phyloP scores from a whole-genome alignment of 2,329 filamentous ascomycete genomes.

The Cladosporium sp. region DNA sequence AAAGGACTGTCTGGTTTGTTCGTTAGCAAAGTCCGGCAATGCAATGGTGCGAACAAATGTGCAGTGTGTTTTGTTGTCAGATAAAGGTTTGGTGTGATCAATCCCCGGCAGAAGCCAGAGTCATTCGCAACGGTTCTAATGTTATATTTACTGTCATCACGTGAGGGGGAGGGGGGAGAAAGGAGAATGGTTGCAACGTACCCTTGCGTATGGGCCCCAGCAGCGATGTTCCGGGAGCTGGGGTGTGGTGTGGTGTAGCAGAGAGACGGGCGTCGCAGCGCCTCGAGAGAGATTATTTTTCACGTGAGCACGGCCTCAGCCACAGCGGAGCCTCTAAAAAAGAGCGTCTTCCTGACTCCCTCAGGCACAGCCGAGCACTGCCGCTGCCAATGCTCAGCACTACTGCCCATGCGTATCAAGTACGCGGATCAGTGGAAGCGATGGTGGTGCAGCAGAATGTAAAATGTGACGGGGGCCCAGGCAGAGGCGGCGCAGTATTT shows the following conservation, averaged over 20 bases:
- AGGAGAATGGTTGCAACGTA: background rate
- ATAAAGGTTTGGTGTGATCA: slow-evolving; percentile 45
- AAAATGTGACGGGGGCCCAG: too few species aligned
- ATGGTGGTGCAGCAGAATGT: too few species aligned
- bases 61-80: slow-evolving; percentile 49
- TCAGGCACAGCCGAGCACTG: background rate
- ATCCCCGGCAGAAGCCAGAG: slow-evolving; percentile 43
- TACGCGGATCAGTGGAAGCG: too few species aligned
- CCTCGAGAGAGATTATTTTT: background rate
- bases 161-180: background rate
- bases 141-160: slow-evolving; percentile 15
- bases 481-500: too few species aligned
- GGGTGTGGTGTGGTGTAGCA: slow-evolving; percentile 1
- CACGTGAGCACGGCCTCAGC: background rate
- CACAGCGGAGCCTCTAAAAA: too few species aligned
- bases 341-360: too few species aligned
- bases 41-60: background rate
- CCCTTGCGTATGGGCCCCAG: slow-evolving; percentile 5
- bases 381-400: background rate
- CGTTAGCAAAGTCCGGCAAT: background rate
- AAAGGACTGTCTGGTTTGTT: slow-evolving; percentile 14
- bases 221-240: background rate
- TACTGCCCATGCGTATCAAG: too few species aligned
- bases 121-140: slow-evolving; percentile 68
- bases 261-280: background rate